Evolutionary conservation across 2,329 filamentous ascomycete species (phyloP).

Genomic region (Beauveria medogensis): DNA sequence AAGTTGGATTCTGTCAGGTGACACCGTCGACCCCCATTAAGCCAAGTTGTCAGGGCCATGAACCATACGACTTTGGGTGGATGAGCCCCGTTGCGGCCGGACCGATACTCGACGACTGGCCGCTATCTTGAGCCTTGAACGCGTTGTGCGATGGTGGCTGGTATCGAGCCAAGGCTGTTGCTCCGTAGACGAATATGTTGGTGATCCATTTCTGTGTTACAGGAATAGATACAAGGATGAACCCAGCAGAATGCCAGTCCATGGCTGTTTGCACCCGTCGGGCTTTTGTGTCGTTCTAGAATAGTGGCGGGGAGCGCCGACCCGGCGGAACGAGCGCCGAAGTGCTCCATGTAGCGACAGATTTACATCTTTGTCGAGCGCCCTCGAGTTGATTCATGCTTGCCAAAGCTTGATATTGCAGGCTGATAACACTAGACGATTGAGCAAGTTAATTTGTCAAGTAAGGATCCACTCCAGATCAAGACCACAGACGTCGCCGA

Average conservation of each 20-base stretch:
- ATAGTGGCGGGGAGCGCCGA: neutral
- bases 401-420: neutral
- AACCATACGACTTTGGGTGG: neutral
- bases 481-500: neutral
- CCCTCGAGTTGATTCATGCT: neutral
- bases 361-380: neutral
- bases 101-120: neutral
- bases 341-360: neutral
- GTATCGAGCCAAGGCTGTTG: neutral
- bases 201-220: neutral
- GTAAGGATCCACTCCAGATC: neutral
- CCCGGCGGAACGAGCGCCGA: neutral
- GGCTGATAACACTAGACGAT: neutral
- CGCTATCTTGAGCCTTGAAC: neutral
- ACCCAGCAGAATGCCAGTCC: neutral
- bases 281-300: neutral
- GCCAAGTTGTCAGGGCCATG: neutral
- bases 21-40: neutral
- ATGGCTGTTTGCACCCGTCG: neutral
- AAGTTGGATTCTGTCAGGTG: neutral
- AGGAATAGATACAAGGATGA: neutral
- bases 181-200: neutral
- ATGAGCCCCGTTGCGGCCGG: neutral
- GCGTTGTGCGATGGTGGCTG: neutral
- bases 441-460: neutral